These are phyloP conservation scores for Botryotinia calthae DNA, from an alignment of 2,329 filamentous ascomycete genomes.

Conservation along the genomic window DNA sequence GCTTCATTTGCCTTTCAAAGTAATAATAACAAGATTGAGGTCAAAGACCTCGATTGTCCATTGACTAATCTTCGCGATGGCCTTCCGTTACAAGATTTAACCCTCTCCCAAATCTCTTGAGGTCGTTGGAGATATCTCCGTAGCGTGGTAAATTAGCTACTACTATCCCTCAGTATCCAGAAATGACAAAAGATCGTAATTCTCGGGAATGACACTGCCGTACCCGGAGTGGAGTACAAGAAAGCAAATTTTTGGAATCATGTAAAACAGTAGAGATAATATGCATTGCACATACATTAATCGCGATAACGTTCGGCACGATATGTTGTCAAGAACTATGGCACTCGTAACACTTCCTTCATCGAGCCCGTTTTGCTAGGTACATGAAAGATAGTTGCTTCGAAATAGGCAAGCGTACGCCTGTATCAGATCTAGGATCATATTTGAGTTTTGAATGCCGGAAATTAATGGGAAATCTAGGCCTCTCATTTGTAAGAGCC, in stretches of 20 bases:
- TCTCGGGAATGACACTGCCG: not conserved
- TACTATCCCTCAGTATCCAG: not conserved
- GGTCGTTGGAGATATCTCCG: not conserved
- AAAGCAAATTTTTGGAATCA: not conserved
- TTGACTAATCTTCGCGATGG: not conserved
- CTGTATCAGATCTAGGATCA: not conserved
- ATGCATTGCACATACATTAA: not conserved
- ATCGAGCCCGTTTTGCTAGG: not conserved
- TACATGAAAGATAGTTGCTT: not conserved
- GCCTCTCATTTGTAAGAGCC: not conserved
- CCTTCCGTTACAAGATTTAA: not conserved
- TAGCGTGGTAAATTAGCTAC: not conserved
- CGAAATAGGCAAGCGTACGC: not conserved
- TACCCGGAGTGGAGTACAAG: not conserved
- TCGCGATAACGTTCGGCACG: conserved; percentile 7
- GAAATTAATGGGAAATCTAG: conserved; percentile 6
- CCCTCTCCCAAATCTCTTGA: too few relatives aligned
- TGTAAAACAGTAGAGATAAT: not conserved
- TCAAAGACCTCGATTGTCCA: not conserved
- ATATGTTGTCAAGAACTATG: not conserved
- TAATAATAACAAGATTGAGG: not conserved
- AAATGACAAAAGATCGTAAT: not conserved
- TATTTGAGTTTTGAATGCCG: not conserved
- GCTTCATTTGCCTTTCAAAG: not conserved
- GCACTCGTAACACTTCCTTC: conserved; percentile 2